Evolutionary conservation across 192 early-diverging fungal genomes (phyloP).

Genomic region (Martensiomyces pterosporus): DNA sequence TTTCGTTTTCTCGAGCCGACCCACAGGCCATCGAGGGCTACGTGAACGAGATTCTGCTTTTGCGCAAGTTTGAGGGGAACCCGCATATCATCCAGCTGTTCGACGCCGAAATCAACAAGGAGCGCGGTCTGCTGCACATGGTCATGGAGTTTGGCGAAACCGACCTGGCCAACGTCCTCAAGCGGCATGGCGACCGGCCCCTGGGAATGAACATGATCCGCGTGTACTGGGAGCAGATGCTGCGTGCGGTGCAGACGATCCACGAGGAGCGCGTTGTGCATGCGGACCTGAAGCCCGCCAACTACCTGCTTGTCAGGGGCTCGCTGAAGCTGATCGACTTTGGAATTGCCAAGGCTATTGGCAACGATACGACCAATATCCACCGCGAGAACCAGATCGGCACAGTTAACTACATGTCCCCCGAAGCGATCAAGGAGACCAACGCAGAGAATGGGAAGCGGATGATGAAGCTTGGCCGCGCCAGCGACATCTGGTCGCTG

Average conservation of each 20-base stretch:
- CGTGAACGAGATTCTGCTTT: constrained; percentile 78
- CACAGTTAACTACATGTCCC: constrained; percentile 95
- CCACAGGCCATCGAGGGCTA: constrained; percentile 63
- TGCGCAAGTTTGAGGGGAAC: constrained; percentile 60
- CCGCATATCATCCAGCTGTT: constrained; percentile 75
- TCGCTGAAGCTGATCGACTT: constrained; percentile 93
- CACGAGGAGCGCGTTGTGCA: constrained; percentile 89
- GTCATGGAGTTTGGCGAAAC: constrained; percentile 92
- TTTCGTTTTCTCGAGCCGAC: constrained; percentile 68
- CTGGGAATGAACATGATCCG: constrained; percentile 72
- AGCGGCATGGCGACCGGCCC: constrained; percentile 46
- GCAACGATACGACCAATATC: constrained; percentile 93
- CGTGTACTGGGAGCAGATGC: constrained; percentile 90
- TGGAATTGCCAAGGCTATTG: constrained; percentile 93
- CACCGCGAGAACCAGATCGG: constrained; percentile 82
- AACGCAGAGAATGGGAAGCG: constrained; percentile 28
- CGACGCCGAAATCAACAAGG: constrained; percentile 67
- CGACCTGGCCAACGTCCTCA: constrained; percentile 68
- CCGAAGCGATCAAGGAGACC: constrained; percentile 71
- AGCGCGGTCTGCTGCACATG: constrained; percentile 61
- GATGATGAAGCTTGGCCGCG: constrained; percentile 63
- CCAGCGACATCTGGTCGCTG: constrained; percentile 89
- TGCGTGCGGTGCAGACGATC: constrained; percentile 81
- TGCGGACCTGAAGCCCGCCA: constrained; percentile 92
- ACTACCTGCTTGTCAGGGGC: constrained; percentile 86